Conservation (phyloP, 495 filamentous ascomycete species). For the Penicillium herquei region DNA sequence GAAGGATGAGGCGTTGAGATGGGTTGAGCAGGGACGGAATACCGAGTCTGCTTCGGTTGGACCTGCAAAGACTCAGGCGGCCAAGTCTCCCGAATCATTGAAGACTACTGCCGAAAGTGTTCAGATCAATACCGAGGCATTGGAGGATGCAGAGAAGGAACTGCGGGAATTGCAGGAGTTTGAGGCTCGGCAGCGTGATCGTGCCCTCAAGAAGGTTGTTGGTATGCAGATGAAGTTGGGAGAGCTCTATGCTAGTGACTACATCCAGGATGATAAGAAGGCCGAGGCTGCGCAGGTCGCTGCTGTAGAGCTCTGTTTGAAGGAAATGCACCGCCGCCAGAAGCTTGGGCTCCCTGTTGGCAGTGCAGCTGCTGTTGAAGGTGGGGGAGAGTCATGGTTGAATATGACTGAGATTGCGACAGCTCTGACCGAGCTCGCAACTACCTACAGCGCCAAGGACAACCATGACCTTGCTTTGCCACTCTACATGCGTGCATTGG, state of each 20-base stretch:
- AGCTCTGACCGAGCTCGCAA: conserved; percentile 66
- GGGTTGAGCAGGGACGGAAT: conserved; percentile 49
- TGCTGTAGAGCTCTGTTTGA: conserved; percentile 76
- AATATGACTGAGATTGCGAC: conserved; percentile 67
- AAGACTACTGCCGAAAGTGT: conserved; percentile 20
- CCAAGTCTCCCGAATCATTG: conserved; percentile 14
- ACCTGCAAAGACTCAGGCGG: conserved; percentile 19
- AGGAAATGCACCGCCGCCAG: conserved; percentile 66
- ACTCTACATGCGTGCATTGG: conserved; percentile 81
- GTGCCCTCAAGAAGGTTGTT: conserved; percentile 69
- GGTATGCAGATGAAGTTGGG: conserved; percentile 77
- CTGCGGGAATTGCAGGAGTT: conserved; percentile 32
- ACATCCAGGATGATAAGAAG: conserved; percentile 51
- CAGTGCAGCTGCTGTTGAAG: conserved; percentile 10
- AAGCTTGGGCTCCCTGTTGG: conserved; percentile 53
- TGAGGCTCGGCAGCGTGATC: conserved; percentile 61
- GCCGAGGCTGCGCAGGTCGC: conserved; percentile 75
- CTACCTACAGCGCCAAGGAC: conserved; percentile 65
- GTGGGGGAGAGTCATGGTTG: conserved; percentile 69
- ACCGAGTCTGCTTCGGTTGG: conserved; percentile 28
- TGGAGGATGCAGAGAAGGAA: conserved; percentile 31
- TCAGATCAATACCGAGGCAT: conserved; percentile 23
- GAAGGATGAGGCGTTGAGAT: conserved; percentile 56
- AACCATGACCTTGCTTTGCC: conserved; percentile 78
- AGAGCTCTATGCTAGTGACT: conserved; percentile 62